Conservation (phyloP, 139 green algal genomes). For the Coelastrella sp. region DNA sequence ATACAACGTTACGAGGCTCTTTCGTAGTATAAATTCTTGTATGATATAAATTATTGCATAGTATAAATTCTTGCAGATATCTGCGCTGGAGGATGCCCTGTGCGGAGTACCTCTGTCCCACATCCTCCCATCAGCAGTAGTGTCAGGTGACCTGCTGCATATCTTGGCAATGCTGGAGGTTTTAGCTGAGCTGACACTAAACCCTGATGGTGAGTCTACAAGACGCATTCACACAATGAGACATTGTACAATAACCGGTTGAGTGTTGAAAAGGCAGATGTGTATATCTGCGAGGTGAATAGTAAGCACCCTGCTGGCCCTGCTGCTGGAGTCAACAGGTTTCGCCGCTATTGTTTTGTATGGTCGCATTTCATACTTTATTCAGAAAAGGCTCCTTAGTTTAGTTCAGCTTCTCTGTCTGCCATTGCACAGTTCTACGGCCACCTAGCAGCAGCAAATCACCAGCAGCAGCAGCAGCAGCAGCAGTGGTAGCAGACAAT, state of each 20-base stretch:
- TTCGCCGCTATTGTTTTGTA: background rate
- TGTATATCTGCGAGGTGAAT: background rate
- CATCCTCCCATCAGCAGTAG: background rate
- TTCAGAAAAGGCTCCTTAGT: background rate
- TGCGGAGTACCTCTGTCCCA: background rate
- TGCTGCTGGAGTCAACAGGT: background rate
- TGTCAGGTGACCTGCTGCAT: background rate
- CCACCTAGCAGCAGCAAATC: background rate
- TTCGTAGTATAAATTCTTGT: too few relatives aligned
- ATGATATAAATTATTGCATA: background rate
- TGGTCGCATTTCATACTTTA: background rate
- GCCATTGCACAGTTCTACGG: background rate
- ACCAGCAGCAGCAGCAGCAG: background rate
- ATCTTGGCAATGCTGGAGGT: background rate
- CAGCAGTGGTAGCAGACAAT: background rate
- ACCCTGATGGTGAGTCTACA: background rate
- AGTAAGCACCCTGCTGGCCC: background rate
- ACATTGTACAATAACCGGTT: background rate
- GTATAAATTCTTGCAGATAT: background rate
- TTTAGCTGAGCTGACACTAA: background rate
- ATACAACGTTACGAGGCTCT: background rate
- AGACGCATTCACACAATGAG: background rate
- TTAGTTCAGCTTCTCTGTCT: background rate
- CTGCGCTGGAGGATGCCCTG: background rate
- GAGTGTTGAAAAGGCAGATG: background rate